Evolutionary conservation across 257 asterid genomes (phyloP).

Genomic region (Rauvolfia tetraphylla): DNA sequence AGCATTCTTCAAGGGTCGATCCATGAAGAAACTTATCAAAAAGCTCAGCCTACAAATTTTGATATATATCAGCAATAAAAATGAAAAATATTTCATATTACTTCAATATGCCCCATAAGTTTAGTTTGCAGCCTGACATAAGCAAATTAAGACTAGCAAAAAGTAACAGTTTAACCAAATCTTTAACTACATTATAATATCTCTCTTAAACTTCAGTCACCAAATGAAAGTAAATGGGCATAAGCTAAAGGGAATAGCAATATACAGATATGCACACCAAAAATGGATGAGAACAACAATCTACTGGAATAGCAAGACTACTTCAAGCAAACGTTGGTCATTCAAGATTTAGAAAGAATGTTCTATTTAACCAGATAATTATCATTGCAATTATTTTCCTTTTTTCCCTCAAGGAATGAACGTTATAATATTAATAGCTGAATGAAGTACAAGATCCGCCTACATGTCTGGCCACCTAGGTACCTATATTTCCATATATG

Average conservation of each 20-base stretch:
- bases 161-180: background rate
- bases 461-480: background rate
- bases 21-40: slow-evolving; percentile 95
- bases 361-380: background rate
- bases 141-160: background rate
- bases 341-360: background rate
- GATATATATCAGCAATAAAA: slow-evolving; percentile 20
- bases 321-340: background rate
- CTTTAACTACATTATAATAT: background rate
- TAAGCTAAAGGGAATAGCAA: background rate
- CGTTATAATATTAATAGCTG: background rate
- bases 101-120: background rate
- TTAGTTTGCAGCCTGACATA: background rate
- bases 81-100: background rate
- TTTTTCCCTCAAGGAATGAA: background rate
- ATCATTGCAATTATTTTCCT: background rate
- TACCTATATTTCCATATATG: background rate
- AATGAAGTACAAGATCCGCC: background rate
- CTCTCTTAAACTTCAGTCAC: background rate
- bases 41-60: slow-evolving; percentile 79
- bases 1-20: slow-evolving; percentile 84
- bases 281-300: background rate
- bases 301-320: background rate
- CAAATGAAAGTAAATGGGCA: background rate
- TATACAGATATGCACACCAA: background rate